Conservation (phyloP, 2,329 filamentous ascomycete species). For the Pseudogymnoascus verrucosus region DNA sequence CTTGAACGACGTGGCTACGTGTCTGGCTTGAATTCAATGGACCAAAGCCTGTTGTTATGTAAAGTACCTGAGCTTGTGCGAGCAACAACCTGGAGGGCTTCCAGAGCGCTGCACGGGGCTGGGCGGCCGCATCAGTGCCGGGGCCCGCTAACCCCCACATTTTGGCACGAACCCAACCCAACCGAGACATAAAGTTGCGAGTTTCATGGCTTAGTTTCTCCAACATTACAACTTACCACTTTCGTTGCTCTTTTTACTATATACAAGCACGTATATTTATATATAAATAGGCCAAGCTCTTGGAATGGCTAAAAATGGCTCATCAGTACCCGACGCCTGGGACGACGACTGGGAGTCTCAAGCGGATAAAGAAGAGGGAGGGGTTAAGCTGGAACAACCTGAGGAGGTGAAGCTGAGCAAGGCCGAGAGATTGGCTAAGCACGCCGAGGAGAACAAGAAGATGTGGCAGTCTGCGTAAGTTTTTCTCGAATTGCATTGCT, state of each 20-base stretch:
- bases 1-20: background rate
- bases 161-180: background rate
- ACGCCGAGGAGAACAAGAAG: slow-evolving; percentile 75
- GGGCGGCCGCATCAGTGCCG: background rate
- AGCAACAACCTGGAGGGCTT: slow-evolving; percentile 6
- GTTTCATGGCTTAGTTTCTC: slow-evolving; percentile 1
- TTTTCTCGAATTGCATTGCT: slow-evolving; percentile 12
- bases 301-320: background rate
- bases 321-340: slow-evolving; percentile 67
- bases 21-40: background rate
- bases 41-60: background rate
- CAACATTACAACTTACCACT: background rate
- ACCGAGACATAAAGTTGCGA: slow-evolving; percentile 3
- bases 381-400: slow-evolving; percentile 16
- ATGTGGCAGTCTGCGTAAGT: slow-evolving; percentile 83
- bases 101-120: background rate
- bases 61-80: background rate
- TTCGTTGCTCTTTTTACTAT: background rate
- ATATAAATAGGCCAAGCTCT: background rate
- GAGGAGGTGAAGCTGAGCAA: slow-evolving; percentile 46
- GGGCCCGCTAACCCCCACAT: slow-evolving; percentile 2
- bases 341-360: slow-evolving; percentile 79
- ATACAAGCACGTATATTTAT: background rate
- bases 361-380: slow-evolving; percentile 48
- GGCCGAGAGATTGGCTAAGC: slow-evolving; percentile 69